Conservation (phyloP, 805 yeast species). For the Candida maesae region DNA sequence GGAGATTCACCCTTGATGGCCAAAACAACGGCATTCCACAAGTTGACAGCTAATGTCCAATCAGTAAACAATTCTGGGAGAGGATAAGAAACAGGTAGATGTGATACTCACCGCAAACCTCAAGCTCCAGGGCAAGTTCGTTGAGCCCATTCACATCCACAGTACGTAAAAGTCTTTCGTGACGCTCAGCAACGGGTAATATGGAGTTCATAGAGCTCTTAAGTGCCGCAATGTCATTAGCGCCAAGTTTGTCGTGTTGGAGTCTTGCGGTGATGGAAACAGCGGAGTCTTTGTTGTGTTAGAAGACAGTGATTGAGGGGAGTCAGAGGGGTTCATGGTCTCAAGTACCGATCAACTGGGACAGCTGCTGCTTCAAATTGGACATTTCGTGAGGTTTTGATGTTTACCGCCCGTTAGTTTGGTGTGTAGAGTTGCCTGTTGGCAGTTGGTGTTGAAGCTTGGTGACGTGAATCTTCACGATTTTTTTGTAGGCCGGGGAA, state of each 20-base stretch:
- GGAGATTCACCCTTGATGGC: constrained; percentile 23
- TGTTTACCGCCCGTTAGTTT: background rate
- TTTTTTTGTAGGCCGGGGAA: too few relatives aligned
- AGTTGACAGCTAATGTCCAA: constrained; percentile 20
- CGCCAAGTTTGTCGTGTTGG: constrained; percentile 7
- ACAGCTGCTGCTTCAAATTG: constrained; percentile 16
- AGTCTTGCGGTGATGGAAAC: constrained; percentile 11
- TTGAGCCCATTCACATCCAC: constrained; percentile 20
- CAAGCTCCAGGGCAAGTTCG: constrained; percentile 24
- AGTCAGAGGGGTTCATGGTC: background rate
- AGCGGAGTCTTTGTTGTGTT: constrained; percentile 15
- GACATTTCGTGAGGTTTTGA: constrained; percentile 8
- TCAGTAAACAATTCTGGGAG: background rate
- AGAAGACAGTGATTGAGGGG: background rate
- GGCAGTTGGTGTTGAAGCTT: background rate
- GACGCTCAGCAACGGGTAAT: constrained; percentile 31
- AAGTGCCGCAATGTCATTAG: constrained; percentile 17
- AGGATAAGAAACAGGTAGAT: background rate
- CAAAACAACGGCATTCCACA: constrained; percentile 37
- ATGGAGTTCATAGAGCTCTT: constrained; percentile 22
- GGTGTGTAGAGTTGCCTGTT: background rate
- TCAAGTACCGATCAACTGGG: constrained; percentile 20
- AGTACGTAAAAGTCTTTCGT: constrained; percentile 28
- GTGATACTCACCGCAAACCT: constrained; percentile 19
- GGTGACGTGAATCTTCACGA: too few relatives aligned